phyloP scores from a whole-genome alignment of 225 moss, liverwort and hornwort species.

The Lunularia cruciata region DNA sequence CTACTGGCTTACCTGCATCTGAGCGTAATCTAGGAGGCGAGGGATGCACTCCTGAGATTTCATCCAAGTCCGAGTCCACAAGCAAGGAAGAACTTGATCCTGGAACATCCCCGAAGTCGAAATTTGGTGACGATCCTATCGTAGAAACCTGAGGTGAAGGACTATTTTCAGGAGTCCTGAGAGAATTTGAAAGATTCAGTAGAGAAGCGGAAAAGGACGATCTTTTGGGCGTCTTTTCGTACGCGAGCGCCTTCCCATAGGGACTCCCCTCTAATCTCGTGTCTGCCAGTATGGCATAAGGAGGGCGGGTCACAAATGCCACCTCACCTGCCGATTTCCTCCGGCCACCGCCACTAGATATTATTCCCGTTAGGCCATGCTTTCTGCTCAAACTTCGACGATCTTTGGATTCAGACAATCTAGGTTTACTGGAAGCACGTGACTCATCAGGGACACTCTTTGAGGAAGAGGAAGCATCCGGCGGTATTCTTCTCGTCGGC shows the following conservation, averaged over 20 bases:
- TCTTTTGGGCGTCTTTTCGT: conserved; percentile 16
- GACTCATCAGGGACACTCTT: not conserved
- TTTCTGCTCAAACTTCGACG: not conserved
- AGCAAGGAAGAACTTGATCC: conserved; percentile 2
- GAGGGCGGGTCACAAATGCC: not conserved
- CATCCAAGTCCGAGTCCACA: not conserved
- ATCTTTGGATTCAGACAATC: not conserved
- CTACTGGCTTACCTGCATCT: not conserved
- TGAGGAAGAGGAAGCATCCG: not conserved
- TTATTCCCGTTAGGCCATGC: not conserved
- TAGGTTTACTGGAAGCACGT: not conserved
- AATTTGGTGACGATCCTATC: not conserved
- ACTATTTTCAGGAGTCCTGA: conserved; percentile 2
- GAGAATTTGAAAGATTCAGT: not conserved
- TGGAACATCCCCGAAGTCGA: conserved; percentile 6
- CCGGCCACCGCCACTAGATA: not conserved
- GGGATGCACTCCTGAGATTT: not conserved
- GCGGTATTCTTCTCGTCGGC: not conserved
- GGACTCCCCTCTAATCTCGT: conserved; percentile 22
- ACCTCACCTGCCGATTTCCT: conserved; percentile 7
- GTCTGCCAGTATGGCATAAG: not conserved
- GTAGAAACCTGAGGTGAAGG: conserved; percentile 10
- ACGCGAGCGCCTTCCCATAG: not conserved
- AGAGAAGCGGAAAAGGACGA: conserved; percentile 12
- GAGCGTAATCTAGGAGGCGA: not conserved